Percentiles rank a stretch among this genome's conserved stretches.
Conservation (phyloP, 306 rosid genomes). For the Acacia confusa region DNA sequence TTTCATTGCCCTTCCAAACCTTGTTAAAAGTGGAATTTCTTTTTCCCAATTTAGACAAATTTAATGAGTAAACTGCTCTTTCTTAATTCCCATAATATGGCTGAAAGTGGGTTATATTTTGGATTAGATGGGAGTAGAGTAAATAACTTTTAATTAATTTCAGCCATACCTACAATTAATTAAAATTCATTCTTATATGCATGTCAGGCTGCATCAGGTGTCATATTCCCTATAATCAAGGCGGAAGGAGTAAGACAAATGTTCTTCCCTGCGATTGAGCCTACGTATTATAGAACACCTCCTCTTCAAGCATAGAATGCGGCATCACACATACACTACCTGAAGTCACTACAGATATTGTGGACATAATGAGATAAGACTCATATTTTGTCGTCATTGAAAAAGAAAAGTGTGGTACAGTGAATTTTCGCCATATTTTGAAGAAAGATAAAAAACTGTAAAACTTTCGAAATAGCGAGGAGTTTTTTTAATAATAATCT, state of each 20-base stretch:
- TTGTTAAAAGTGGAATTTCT: no score
- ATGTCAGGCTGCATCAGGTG: conserved; percentile 69
- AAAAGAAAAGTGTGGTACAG: not conserved
- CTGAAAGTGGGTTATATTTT: no score
- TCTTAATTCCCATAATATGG: no score
- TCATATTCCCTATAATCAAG: conserved; percentile 76
- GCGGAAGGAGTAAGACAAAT: conserved; percentile 88
- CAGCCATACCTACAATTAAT: not conserved
- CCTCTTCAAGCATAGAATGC: conserved; percentile 37
- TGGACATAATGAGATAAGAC: not conserved
- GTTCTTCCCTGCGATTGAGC: conserved; percentile 79
- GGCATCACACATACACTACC: not conserved
- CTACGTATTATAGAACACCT: conserved; percentile 80
- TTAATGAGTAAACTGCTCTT: no score
- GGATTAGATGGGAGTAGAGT: no score
- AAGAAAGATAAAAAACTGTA: not conserved
- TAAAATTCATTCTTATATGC: not conserved
- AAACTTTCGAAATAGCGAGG: not conserved
- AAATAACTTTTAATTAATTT: no score
- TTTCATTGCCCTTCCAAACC: no score
- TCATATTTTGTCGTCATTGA: no score
- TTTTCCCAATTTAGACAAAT: no score
- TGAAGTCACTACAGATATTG: not conserved
- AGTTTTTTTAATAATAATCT: no score
- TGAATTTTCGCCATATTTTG: not conserved